These are phyloP conservation scores for Mycena alexandri DNA, from an alignment of 768 basidiomycete genomes.

Conservation along the genomic window DNA sequence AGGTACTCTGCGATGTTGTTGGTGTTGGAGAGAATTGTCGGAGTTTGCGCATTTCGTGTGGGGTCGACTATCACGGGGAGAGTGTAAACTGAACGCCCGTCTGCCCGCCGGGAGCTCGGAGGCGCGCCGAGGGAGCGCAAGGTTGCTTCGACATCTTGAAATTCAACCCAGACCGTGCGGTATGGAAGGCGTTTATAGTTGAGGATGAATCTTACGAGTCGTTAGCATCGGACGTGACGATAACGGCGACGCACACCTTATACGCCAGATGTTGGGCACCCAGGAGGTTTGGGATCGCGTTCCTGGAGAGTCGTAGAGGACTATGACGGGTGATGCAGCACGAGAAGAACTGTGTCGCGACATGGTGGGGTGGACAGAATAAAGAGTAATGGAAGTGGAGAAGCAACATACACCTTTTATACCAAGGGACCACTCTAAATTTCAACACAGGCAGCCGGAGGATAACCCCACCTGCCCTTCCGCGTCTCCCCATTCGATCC, in stretches of 20 bases:
- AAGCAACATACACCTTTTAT: neutral
- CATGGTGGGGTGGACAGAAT: neutral
- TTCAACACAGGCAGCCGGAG: neutral
- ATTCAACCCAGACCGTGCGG: conserved; percentile 77
- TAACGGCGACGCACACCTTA: conserved; percentile 59
- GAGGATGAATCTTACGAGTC: conserved; percentile 44
- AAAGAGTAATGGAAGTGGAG: neutral
- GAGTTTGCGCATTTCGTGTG: conserved; percentile 56
- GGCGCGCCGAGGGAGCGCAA: conserved; percentile 70
- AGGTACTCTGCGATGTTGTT: conserved; percentile 80
- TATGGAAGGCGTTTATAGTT: conserved; percentile 83
- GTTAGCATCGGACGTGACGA: too few relatives aligned
- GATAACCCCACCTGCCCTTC: too few relatives aligned
- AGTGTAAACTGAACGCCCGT: conserved; percentile 73
- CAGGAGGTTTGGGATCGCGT: conserved; percentile 19
- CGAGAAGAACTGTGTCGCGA: conserved; percentile 12
- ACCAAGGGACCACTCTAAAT: neutral
- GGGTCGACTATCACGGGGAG: conserved; percentile 79
- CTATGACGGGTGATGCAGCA: neutral
- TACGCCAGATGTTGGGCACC: conserved; percentile 65
- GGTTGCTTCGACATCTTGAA: conserved; percentile 74
- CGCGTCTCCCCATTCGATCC: too few relatives aligned
- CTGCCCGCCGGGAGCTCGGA: conserved; percentile 63
- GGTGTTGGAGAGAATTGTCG: conserved; percentile 69
- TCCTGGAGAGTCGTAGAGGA: conserved; percentile 24